Conservation (phyloP, 805 yeast genomes). For the Candida argentea region DNA sequence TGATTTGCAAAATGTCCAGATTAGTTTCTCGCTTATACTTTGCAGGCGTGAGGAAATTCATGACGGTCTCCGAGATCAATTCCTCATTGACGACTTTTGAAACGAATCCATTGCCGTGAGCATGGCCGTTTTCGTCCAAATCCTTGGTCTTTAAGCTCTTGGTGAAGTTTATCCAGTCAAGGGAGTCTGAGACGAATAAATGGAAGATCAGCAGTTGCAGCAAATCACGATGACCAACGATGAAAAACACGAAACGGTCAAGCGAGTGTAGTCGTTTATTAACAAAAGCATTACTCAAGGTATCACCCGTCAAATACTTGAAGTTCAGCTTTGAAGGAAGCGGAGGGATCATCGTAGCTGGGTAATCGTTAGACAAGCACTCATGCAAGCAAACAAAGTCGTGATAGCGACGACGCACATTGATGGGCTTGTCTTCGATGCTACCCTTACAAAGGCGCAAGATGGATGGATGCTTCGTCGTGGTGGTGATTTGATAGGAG, state of each 20-base stretch:
- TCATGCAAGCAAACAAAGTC: conserved; percentile 77
- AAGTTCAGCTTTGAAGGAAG: conserved; percentile 86
- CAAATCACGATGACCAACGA: conserved; percentile 65
- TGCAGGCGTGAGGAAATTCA: conserved; percentile 82
- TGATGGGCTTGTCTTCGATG: conserved; percentile 17
- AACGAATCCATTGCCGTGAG: conserved; percentile 10
- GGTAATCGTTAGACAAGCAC: conserved; percentile 65
- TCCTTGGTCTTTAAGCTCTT: conserved; percentile 36
- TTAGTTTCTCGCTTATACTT: conserved; percentile 63
- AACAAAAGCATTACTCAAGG: conserved; percentile 81
- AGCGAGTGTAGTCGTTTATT: conserved; percentile 72
- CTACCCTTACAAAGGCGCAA: conserved; percentile 13
- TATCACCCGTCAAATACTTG: conserved; percentile 88
- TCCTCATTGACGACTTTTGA: conserved; percentile 50
- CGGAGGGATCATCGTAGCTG: conserved; percentile 85
- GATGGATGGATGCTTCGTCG: conserved; percentile 53
- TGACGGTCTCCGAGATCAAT: conserved; percentile 78
- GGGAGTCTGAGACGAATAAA: conserved; percentile 57
- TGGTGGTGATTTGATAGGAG: conserved; percentile 58
- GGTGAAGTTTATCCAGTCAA: conserved; percentile 65
- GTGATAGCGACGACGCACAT: conserved; percentile 71
- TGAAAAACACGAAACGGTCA: conserved; percentile 61
- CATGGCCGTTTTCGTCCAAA: conserved; percentile 7
- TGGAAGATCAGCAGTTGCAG: conserved; percentile 61
- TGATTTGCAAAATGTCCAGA: conserved; percentile 51